phyloP scores from a whole-genome alignment of 1,284 basidiomycete species.

The Ustilago cynodontis region DNA sequence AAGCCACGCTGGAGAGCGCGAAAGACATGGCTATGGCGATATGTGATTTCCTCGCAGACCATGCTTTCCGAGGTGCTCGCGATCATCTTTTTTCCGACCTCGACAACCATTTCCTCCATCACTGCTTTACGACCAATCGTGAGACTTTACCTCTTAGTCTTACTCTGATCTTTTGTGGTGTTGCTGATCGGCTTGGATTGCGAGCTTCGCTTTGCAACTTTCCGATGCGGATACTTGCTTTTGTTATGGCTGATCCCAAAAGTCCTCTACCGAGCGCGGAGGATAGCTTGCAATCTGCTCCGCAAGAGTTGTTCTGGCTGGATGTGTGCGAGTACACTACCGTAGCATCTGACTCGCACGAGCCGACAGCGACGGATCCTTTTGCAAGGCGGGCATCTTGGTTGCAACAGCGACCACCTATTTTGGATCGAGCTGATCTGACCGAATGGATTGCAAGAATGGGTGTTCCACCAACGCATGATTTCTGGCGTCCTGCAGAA shows the following conservation, averaged over 20 bases:
- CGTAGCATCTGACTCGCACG: constrained; percentile 16
- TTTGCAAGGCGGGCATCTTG: constrained; percentile 24
- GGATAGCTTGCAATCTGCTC: constrained; percentile 9
- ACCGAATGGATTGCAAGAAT: constrained; percentile 14
- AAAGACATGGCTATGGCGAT: constrained; percentile 39
- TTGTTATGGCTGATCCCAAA: constrained; percentile 22
- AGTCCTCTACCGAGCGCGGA: constrained; percentile 10
- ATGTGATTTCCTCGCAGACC: constrained; percentile 43
- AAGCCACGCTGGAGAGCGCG: neutral
- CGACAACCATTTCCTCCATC: constrained; percentile 54
- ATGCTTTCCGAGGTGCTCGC: constrained; percentile 41
- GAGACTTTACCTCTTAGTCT: constrained; percentile 49
- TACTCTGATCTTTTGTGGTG: constrained; percentile 49
- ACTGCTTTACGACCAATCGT: constrained; percentile 51
- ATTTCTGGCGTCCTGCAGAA: constrained; percentile 35
- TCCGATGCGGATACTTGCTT: constrained; percentile 45
- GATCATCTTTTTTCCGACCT: constrained; percentile 38
- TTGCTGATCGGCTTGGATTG: constrained; percentile 52
- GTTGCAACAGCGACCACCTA: constrained; percentile 28
- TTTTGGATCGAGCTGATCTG: constrained; percentile 37
- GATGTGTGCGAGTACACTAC: constrained; percentile 40
- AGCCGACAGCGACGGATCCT: constrained; percentile 22
- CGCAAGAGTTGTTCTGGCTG: constrained; percentile 45
- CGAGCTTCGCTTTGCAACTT: constrained; percentile 48
- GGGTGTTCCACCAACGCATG: constrained; percentile 20